A percentile compares a stretch with the other conserved stretches of the same genome.
Evolutionary conservation across 805 yeast genomes (phyloP).

Genomic region (Torulaspora franciscae): DNA sequence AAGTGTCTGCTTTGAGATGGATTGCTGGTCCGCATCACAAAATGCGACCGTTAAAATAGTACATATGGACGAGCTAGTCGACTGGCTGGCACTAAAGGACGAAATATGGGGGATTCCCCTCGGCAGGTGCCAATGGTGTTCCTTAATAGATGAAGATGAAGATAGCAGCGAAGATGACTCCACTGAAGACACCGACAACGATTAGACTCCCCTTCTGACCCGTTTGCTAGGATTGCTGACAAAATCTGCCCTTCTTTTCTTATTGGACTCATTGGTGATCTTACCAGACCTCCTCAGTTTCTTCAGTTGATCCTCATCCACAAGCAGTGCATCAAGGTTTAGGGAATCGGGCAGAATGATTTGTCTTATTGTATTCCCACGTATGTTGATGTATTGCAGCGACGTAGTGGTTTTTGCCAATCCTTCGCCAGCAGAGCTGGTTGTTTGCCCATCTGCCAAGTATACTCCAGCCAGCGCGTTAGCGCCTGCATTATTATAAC

Average conservation of each 20-base stretch:
- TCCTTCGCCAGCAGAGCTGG: slow-evolving; percentile 3
- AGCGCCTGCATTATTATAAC: slow-evolving; percentile 10
- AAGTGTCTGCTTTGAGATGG: slow-evolving; percentile 36
- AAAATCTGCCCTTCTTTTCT: slow-evolving; percentile 28
- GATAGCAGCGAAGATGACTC: slow-evolving; percentile 6
- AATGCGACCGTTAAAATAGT: slow-evolving; percentile 29
- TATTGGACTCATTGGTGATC: slow-evolving; percentile 22
- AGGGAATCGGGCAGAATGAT: slow-evolving; percentile 81
- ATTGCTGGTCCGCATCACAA: slow-evolving; percentile 33
- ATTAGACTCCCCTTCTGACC: slow-evolving; percentile 34
- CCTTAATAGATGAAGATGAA: slow-evolving; percentile 21
- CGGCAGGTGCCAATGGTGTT: slow-evolving; percentile 51
- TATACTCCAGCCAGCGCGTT: slow-evolving; percentile 27
- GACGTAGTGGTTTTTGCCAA: slow-evolving; percentile 43
- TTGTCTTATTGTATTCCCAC: slow-evolving; percentile 86
- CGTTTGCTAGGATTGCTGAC: slow-evolving; percentile 29
- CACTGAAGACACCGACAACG: slow-evolving; percentile 6
- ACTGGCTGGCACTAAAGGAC: slow-evolving; percentile 49
- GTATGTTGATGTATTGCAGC: slow-evolving; percentile 71
- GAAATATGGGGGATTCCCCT: slow-evolving; percentile 70
- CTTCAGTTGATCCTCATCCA: slow-evolving; percentile 38
- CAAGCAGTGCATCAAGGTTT: slow-evolving; percentile 60
- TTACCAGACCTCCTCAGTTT: slow-evolving; percentile 29
- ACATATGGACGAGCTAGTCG: slow-evolving; percentile 72
- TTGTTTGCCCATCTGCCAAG: slow-evolving; percentile 18